Conservation (phyloP, 495 filamentous ascomycete species). For the Neurospora pannonica region DNA sequence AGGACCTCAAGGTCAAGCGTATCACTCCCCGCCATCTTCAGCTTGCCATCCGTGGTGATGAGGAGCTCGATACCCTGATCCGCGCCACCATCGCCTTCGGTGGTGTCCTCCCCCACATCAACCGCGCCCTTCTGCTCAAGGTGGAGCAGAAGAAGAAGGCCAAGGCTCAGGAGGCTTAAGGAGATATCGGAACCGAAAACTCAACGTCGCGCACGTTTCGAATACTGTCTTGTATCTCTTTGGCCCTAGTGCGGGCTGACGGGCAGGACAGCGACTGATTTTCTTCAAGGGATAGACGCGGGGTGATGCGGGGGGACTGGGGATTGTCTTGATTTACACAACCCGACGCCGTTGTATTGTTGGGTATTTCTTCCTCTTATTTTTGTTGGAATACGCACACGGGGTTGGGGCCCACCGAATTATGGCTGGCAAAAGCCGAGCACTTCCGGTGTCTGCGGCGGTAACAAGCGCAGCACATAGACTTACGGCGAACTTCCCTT, state of each 20-base stretch:
- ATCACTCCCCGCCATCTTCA: conserved; percentile 98
- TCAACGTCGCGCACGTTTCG: not conserved
- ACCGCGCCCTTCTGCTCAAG: conserved; percentile 92
- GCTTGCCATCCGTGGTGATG: conserved; percentile 95
- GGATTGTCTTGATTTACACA: not conserved
- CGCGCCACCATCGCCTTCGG: conserved; percentile 96
- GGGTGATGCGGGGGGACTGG: not conserved
- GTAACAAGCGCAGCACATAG: not conserved
- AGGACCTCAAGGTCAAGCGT: conserved; percentile 99
- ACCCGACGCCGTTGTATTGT: not conserved
- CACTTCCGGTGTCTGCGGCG: not conserved
- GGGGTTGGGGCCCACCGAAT: not conserved
- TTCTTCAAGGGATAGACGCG: not conserved
- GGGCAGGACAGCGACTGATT: not conserved
- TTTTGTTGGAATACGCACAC: not conserved
- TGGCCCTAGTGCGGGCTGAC: not conserved
- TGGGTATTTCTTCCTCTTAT: not conserved
- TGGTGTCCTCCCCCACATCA: conserved; percentile 98
- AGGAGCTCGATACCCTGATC: conserved; percentile 95
- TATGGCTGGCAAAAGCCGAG: not conserved
- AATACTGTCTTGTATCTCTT: not conserved
- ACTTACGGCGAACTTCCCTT: not conserved
- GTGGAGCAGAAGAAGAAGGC: conserved; percentile 99
- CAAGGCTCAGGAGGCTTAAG: conserved; percentile 54
- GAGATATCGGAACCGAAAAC: not conserved